Evolutionary conservation across 192 early-diverging fungal species (phyloP).

Genomic region (Coemansia sp.): DNA sequence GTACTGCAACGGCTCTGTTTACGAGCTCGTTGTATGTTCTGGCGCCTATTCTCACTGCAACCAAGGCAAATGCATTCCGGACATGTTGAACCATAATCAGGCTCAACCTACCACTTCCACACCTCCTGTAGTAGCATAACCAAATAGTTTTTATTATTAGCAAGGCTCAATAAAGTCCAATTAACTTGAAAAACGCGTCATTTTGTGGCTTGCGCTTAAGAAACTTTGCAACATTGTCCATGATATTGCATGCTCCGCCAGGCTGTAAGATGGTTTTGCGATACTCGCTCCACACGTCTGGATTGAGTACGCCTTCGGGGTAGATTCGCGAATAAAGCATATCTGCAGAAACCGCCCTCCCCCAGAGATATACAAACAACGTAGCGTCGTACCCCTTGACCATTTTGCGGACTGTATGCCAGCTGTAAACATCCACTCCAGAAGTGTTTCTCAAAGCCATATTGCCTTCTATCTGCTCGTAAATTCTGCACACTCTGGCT

Average conservation of each 20-base stretch:
- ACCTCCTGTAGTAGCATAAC: background rate
- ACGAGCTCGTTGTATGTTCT: background rate
- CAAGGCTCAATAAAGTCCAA: conserved; percentile 1
- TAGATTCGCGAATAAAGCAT: conserved; percentile 66
- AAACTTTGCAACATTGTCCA: background rate
- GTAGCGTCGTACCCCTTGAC: conserved; percentile 67
- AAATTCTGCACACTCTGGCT: conserved; percentile 18
- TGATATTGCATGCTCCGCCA: background rate
- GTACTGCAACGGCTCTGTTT: background rate
- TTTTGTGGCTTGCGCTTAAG: conserved; percentile 4
- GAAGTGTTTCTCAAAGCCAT: conserved; percentile 11
- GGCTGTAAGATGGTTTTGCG: conserved; percentile 8
- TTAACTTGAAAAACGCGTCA: background rate
- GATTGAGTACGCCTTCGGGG: conserved; percentile 43
- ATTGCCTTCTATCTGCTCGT: conserved; percentile 18
- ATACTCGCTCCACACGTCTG: conserved; percentile 6
- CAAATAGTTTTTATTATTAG: background rate
- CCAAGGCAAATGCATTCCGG: background rate
- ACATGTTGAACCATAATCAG: background rate
- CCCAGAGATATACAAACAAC: conserved; percentile 71
- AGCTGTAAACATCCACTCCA: conserved; percentile 35
- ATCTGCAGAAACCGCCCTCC: conserved; percentile 72
- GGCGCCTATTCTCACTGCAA: background rate
- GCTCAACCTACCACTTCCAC: background rate
- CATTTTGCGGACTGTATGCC: conserved; percentile 55